Evolutionary conservation across 106 monocot species (phyloP).

Genomic region (Dendrobium officinale): DNA sequence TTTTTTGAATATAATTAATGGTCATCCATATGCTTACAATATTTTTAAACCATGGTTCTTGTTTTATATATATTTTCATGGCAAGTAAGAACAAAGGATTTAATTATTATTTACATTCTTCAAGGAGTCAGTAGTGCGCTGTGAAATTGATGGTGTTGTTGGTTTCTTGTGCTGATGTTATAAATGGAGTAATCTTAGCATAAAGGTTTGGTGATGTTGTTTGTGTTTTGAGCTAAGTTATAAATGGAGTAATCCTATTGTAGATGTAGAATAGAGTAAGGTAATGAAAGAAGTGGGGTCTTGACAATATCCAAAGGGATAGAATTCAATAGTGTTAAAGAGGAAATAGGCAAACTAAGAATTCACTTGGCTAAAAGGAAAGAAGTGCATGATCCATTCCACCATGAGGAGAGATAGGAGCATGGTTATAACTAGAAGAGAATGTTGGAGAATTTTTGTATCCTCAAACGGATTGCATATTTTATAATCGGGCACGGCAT

Average conservation of each 20-base stretch:
- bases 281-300: background rate
- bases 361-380: background rate
- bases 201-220: background rate
- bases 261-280: background rate
- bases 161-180: background rate
- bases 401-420: background rate
- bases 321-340: background rate
- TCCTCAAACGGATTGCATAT: too few relatives aligned
- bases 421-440: background rate
- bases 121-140: background rate
- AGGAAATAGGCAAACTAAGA: background rate
- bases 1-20: background rate
- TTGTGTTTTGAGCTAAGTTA: background rate
- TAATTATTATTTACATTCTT: background rate
- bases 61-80: background rate
- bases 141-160: background rate
- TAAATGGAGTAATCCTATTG: background rate
- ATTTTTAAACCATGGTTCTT: background rate
- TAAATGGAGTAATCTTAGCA: background rate
- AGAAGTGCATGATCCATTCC: background rate
- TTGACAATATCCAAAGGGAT: background rate
- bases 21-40: background rate
- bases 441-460: too few relatives aligned
- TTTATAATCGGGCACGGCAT: too few relatives aligned
- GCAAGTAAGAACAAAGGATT: background rate